Percentiles rank a stretch among this genome's conserved stretches.
phyloP scores from a whole-genome alignment of 1,284 basidiomycete species.

The Fomitopsis palustris region DNA sequence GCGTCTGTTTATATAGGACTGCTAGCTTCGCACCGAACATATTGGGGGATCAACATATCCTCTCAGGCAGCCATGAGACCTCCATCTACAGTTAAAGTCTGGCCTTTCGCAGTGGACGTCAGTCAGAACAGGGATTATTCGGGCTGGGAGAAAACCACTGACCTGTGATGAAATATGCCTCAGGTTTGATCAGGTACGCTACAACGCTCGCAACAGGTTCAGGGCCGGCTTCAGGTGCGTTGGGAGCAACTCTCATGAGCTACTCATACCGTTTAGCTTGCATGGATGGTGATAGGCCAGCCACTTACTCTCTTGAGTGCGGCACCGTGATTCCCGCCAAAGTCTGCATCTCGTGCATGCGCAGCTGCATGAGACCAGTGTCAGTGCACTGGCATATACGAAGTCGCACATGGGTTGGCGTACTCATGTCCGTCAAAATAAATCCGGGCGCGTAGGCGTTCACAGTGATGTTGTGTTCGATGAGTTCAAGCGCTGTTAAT shows the following conservation, averaged over 20 bases:
- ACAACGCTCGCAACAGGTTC: constrained; percentile 11
- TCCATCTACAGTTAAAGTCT: constrained; percentile 2
- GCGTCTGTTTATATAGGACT: too few relatives aligned
- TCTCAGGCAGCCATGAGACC: too few relatives aligned
- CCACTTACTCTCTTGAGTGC: not conserved
- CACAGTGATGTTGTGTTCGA: constrained; percentile 3
- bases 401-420: not conserved
- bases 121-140: not conserved
- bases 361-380: not conserved
- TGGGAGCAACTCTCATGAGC: constrained; percentile 1
- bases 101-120: not conserved
- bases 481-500: not conserved
- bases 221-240: constrained; percentile 2
- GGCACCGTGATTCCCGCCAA: not conserved
- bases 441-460: constrained; percentile 1
- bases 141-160: not conserved
- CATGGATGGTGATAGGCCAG: not conserved
- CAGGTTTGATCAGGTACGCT: constrained; percentile 11
- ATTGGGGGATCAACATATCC: too few relatives aligned
- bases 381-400: not conserved
- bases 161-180: constrained; percentile 13
- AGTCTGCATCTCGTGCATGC: not conserved
- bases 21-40: too few relatives aligned
- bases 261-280: not conserved
- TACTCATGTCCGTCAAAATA: constrained; percentile 1